Percentiles rank a stretch among this genome's conserved stretches.
These are phyloP conservation scores for Spirogloea muscicola DNA, from an alignment of 139 green algal species.

Conservation along the genomic window DNA sequence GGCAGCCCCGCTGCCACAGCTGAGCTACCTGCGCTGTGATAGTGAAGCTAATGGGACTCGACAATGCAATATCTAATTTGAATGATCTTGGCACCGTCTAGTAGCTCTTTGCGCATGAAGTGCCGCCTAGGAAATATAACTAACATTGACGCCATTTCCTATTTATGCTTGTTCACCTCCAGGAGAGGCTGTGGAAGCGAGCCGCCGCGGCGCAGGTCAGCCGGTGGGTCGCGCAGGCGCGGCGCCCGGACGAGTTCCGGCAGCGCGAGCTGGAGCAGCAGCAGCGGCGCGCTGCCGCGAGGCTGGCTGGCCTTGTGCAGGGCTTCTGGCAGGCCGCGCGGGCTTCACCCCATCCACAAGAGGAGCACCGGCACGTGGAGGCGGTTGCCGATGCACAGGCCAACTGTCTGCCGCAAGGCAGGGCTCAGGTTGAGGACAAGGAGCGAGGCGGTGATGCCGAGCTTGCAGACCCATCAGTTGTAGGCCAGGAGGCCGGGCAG, in stretches of 20 bases:
- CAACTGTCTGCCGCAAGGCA: too few relatives aligned
- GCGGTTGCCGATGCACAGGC: too few relatives aligned
- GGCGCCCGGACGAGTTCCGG: background rate
- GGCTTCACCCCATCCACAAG: too few relatives aligned
- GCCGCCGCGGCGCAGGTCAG: slow-evolving; percentile 11
- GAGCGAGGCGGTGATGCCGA: too few relatives aligned
- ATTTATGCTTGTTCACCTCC: too few relatives aligned
- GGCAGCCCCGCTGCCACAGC: background rate
- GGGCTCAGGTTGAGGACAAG: too few relatives aligned
- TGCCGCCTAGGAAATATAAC: background rate
- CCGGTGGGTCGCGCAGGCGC: background rate
- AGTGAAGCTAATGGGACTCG: background rate
- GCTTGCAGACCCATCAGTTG: too few relatives aligned
- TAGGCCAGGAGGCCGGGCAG: too few relatives aligned
- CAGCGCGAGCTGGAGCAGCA: slow-evolving; percentile 1
- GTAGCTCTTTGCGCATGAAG: too few relatives aligned
- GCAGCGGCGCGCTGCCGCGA: too few relatives aligned
- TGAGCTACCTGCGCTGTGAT: background rate
- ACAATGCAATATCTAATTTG: background rate
- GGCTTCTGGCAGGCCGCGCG: too few relatives aligned
- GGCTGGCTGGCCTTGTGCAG: slow-evolving; percentile 11
- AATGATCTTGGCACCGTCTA: background rate
- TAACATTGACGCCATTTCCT: background rate
- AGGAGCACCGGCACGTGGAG: too few relatives aligned
- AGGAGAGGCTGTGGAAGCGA: slow-evolving; percentile 17